Conservation (phyloP, 805 yeast species). For the Barnettozyma sucrosica region DNA sequence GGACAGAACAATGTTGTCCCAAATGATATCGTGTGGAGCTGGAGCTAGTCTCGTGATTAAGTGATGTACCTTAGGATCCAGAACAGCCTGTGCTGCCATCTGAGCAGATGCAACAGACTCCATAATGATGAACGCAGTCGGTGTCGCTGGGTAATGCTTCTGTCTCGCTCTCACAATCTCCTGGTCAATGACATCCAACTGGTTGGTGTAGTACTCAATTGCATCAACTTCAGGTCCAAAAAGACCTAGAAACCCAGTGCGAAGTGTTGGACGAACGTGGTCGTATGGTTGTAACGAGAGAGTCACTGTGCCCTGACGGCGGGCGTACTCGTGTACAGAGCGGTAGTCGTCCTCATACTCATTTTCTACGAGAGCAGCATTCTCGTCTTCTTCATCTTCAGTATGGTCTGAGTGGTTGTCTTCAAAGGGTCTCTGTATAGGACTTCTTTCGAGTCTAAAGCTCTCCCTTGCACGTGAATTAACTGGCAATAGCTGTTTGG, state of each 20-base stretch:
- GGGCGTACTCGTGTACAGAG: slow-evolving; percentile 20
- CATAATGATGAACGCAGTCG: slow-evolving; percentile 93
- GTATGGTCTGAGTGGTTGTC: slow-evolving; percentile 9
- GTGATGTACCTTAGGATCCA: slow-evolving; percentile 84
- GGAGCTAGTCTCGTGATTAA: slow-evolving; percentile 85
- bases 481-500: slow-evolving; percentile 19
- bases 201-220: slow-evolving; percentile 66
- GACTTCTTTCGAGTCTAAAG: slow-evolving; percentile 17
- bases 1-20: slow-evolving; percentile 85
- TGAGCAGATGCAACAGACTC: slow-evolving; percentile 93
- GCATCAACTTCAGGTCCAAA: slow-evolving; percentile 75
- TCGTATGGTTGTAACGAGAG: slow-evolving; percentile 19
- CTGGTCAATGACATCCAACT: slow-evolving; percentile 62
- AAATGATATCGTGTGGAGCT: slow-evolving; percentile 90
- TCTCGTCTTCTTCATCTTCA: slow-evolving; percentile 5
- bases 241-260: slow-evolving; percentile 54
- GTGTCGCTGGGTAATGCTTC: slow-evolving; percentile 72
- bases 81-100: slow-evolving; percentile 90
- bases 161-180: slow-evolving; percentile 61
- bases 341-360: slow-evolving; percentile 15
- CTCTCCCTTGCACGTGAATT: slow-evolving; percentile 22
- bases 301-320: slow-evolving; percentile 16
- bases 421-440: slow-evolving; percentile 11
- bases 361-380: slow-evolving; percentile 10
- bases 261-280: slow-evolving; percentile 54